Base-by-base conservation (phyloP, 371 early-diverging fungal species). In the Lichtheimia corymbifera region DNA sequence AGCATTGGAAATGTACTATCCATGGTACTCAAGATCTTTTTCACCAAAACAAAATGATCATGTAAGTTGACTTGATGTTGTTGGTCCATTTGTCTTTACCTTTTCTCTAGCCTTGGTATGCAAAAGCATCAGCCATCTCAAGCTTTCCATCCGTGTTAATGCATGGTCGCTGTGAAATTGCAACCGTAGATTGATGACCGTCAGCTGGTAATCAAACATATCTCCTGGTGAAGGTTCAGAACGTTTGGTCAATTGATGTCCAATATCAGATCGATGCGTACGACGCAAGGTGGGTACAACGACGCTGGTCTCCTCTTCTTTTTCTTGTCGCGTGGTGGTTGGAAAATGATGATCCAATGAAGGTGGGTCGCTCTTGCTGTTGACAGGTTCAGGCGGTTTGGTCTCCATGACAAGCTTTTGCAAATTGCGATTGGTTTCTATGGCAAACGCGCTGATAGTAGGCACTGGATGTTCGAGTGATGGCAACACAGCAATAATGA, bases 51-150 rank as follows among this genome's bases (percentile, higher is more conserved):
- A 45, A 45, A 15, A 47, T 43, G 12, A 14, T 43, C 44, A 43
- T 7, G 5, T 47, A 11, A 22, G 47, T 6, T 18, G n/a, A 13
- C 20, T 17, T 47, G 22, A 5, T 47, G 17, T 15, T 1, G 11
- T 0, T 30, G 4, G 0, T 7, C 44, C 44, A n/a, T 17, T 47
- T 7, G 14, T 45, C 0, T 14, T 18, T 61, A 85, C 87, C 76
- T 83, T 80, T 55, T 82, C 78, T 0, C 96, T 94, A 9, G 91
- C 89, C 66, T 93, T 95, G 53, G 85, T 87, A 66, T 97, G 96
- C 40, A 97, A 74, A 87, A 95, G 90, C 15, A 93, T 63, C 13
- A 97, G 71, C 97, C 97, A 97, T 42, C 93, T 94, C 65, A 97
- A 65, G 42, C 91, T 87, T 1, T 91, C 93, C 0, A 93, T 83